A percentile compares a stretch with the other conserved stretches of the same genome.
These are phyloP conservation scores for Xylaria arbuscula DNA, from an alignment of 2,329 filamentous ascomycete genomes.

Conservation along the genomic window DNA sequence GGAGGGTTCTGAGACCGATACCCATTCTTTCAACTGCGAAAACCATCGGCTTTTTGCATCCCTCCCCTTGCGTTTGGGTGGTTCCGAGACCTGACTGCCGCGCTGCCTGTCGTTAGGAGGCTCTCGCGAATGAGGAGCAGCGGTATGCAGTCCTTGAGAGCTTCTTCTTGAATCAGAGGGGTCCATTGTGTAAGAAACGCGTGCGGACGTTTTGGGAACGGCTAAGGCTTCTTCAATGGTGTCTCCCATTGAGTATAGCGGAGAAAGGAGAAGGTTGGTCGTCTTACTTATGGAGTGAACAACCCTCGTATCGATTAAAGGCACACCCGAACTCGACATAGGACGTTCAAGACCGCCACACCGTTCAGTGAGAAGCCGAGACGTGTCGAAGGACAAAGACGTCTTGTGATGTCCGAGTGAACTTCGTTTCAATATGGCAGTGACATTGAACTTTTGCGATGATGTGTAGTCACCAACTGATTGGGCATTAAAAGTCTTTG, in stretches of 20 bases:
- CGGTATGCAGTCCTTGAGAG: conserved; percentile 19
- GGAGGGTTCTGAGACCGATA: conserved; percentile 62
- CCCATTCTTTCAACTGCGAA: conserved; percentile 60
- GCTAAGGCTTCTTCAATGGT: conserved; percentile 23
- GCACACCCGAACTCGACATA: conserved; percentile 46
- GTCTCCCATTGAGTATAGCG: conserved; percentile 20
- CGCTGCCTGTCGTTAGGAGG: conserved; percentile 19
- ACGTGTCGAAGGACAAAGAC: conserved; percentile 44
- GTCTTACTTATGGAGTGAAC: conserved; percentile 27
- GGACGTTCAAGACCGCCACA: conserved; percentile 40
- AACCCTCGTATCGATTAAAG: conserved; percentile 41
- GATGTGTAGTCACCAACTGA: conserved; percentile 43
- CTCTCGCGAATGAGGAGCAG: conserved; percentile 9
- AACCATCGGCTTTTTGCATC: conserved; percentile 54
- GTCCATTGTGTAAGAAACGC: conserved; percentile 33
- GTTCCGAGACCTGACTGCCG: conserved; percentile 31
- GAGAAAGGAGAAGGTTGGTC: conserved; percentile 9
- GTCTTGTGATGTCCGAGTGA: conserved; percentile 46
- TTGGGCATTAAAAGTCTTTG: conserved; percentile 35
- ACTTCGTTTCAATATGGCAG: conserved; percentile 45
- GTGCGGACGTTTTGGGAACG: conserved; percentile 6
- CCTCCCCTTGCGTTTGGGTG: conserved; percentile 45
- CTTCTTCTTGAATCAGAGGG: conserved; percentile 15
- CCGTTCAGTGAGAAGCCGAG: conserved; percentile 36
- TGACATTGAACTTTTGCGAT: conserved; percentile 37